These are phyloP conservation scores for Pseudopyrenochaeta lycopersici DNA, from an alignment of 2,329 filamentous ascomycete genomes.

Conservation along the genomic window DNA sequence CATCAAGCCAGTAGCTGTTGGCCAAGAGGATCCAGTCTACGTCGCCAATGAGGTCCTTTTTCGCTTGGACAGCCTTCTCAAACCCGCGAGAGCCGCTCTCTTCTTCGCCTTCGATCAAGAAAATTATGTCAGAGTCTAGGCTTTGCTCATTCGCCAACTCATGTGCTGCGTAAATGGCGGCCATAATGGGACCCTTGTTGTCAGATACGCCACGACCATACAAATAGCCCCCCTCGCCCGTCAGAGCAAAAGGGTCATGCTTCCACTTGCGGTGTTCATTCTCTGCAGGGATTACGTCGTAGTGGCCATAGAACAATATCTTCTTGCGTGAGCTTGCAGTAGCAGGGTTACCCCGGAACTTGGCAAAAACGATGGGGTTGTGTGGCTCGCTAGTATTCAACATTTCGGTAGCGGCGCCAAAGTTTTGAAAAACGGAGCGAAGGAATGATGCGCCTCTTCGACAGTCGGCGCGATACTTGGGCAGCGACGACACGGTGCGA, in stretches of 20 bases:
- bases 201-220: constrained; percentile 97
- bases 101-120: constrained; percentile 96
- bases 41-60: constrained; percentile 85
- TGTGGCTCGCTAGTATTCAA: constrained; percentile 79
- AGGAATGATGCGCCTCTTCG: constrained; percentile 91
- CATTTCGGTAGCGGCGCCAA: constrained; percentile 84
- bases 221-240: constrained; percentile 88
- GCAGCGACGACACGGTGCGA: constrained; percentile 87
- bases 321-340: constrained; percentile 76
- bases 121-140: constrained; percentile 87
- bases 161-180: constrained; percentile 91
- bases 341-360: constrained; percentile 79
- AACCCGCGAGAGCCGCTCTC: constrained; percentile 94
- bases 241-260: constrained; percentile 87
- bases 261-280: constrained; percentile 84
- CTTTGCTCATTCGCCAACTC: constrained; percentile 86
- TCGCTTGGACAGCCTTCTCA: constrained; percentile 78
- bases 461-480: constrained; percentile 89
- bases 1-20: constrained; percentile 98
- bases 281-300: constrained; percentile 94
- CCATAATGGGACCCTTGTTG: constrained; percentile 96
- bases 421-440: constrained; percentile 87
- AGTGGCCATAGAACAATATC: constrained; percentile 96
- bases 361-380: constrained; percentile 93
- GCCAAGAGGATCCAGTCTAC: constrained; percentile 95